phyloP scores from a whole-genome alignment of 2,329 filamentous ascomycete species.

The Diaporthe citrichinensis region DNA sequence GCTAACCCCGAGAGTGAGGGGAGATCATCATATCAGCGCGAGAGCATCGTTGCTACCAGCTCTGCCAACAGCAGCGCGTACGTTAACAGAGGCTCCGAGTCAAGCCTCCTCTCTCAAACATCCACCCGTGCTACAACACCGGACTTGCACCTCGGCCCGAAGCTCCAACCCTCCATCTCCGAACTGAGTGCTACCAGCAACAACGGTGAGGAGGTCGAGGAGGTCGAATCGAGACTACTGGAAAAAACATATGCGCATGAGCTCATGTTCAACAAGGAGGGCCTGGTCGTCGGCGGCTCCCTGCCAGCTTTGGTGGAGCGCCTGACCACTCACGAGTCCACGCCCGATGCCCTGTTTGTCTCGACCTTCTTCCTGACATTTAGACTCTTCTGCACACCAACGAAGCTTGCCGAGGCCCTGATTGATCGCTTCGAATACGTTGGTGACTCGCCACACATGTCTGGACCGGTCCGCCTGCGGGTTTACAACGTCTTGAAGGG shows the following conservation, averaged over 20 bases:
- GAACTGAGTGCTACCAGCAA: constrained; percentile 78
- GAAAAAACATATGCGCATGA: constrained; percentile 94
- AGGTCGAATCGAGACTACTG: constrained; percentile 87
- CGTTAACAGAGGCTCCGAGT: constrained; percentile 84
- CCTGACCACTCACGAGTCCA: constrained; percentile 91
- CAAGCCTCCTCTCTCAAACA: constrained; percentile 82
- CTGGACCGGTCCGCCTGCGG: constrained; percentile 85
- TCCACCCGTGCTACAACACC: constrained; percentile 93
- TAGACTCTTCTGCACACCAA: constrained; percentile 88
- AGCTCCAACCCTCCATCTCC: constrained; percentile 73
- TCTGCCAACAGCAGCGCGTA: constrained; percentile 85
- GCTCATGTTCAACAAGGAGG: constrained; percentile 93
- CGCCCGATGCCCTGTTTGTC: constrained; percentile 91
- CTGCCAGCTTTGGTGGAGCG: constrained; percentile 93
- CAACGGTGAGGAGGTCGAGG: constrained; percentile 81
- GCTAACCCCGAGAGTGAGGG: constrained; percentile 64
- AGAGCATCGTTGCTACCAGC: constrained; percentile 82
- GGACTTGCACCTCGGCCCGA: constrained; percentile 70
- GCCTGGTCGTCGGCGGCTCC: constrained; percentile 93
- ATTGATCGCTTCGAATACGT: constrained; percentile 95
- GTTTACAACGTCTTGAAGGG: constrained; percentile 98
- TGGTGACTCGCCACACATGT: constrained; percentile 80
- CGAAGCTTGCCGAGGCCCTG: constrained; percentile 84
- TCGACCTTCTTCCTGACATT: constrained; percentile 98
- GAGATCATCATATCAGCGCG: constrained; percentile 69